Conservation (phyloP, 306 rosid species). For the Rubus parviflorus region DNA sequence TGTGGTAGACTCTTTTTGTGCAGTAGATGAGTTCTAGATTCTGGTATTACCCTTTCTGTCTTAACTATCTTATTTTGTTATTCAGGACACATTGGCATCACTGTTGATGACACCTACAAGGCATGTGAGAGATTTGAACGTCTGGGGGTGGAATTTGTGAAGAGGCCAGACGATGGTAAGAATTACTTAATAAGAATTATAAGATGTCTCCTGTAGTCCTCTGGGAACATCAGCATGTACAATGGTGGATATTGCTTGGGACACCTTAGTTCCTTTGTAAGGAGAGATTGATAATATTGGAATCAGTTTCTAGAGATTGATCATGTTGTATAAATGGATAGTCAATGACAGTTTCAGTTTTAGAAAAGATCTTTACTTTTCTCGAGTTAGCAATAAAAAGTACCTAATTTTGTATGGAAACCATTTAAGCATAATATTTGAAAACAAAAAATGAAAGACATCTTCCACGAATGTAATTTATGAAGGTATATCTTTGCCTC, state of each 20-base stretch:
- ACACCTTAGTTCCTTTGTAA: not conserved
- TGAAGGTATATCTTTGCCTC: not conserved
- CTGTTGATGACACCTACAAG: constrained; percentile 90
- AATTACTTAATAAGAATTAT: not conserved
- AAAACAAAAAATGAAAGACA: not conserved
- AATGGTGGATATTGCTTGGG: not conserved
- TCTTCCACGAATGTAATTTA: not conserved
- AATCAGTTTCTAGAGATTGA: not conserved
- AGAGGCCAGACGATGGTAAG: constrained; percentile 86
- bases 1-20: no score
- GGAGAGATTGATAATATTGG: not conserved
- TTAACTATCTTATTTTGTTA: constrained; percentile 4
- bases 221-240: not conserved
- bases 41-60: not conserved
- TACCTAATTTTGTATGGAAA: not conserved
- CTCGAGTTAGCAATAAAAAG: not conserved
- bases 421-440: no score
- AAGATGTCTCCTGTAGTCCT: constrained; percentile 5
- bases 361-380: not conserved
- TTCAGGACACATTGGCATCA: constrained; percentile 88
- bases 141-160: constrained; percentile 83
- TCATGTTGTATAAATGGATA: not conserved
- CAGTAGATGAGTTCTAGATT: not conserved
- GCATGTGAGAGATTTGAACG: constrained; percentile 91
- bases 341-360: not conserved